Conservation (phyloP, 169 alveolate species). For the Eimeria praecox region DNA sequence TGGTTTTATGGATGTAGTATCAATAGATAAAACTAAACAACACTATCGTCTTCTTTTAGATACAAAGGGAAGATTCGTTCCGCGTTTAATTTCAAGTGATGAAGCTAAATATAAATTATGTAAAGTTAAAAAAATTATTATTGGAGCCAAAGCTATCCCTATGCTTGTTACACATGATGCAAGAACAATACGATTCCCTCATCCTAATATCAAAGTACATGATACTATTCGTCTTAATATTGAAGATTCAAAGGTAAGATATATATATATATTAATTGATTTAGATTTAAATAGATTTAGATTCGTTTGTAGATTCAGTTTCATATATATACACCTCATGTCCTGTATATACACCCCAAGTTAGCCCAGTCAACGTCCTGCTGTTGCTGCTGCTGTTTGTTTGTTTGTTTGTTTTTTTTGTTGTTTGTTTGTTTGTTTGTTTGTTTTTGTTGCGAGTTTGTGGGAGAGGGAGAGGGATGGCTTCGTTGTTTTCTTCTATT, state of each 20-base stretch:
- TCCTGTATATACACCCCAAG: no score
- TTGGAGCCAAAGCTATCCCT: slow-evolving; percentile 98
- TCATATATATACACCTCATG: no score
- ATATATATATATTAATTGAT: not conserved
- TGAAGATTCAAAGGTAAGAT: slow-evolving; percentile 95
- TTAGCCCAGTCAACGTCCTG: no score
- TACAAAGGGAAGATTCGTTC: slow-evolving; percentile 98
- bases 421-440: no score
- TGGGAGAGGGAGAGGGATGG: no score
- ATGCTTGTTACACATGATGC: slow-evolving; percentile 99
- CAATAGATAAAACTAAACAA: slow-evolving; percentile 97
- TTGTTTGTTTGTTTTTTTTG: no score
- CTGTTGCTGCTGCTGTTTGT: no score
- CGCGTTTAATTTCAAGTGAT: slow-evolving; percentile 96
- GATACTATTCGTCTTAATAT: slow-evolving; percentile 98
- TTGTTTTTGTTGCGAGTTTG: no score
- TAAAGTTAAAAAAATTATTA: slow-evolving; percentile 95
- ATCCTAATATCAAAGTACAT: slow-evolving; percentile 98
- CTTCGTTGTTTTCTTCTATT: no score
- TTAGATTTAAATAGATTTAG: no score
- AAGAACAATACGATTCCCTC: slow-evolving; percentile 98
- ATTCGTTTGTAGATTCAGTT: no score
- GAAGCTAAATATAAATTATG: slow-evolving; percentile 96
- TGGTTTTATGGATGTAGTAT: slow-evolving; percentile 97
- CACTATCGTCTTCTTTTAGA: slow-evolving; percentile 98